A percentile compares a stretch with the other conserved stretches of the same genome.
These are phyloP conservation scores for Staphylotrichum longicolle DNA, from an alignment of 495 filamentous ascomycete species.

Conservation along the genomic window DNA sequence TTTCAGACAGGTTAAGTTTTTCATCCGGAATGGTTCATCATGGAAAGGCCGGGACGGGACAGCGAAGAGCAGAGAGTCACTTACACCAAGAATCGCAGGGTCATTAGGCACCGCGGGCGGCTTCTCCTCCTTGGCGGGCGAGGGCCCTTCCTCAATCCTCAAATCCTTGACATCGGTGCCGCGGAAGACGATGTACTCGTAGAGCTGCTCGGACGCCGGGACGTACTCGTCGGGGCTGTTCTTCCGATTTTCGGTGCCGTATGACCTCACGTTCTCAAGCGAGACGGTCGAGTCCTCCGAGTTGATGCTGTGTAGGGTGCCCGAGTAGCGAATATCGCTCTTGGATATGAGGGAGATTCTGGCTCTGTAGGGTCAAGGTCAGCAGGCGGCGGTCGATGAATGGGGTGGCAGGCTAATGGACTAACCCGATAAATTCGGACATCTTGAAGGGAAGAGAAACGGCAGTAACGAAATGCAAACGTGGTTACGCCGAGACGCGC, in stretches of 20 bases:
- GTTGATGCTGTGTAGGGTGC: slow-evolving; percentile 95
- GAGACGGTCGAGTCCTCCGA: slow-evolving; percentile 94
- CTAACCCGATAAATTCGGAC: slow-evolving; percentile 55
- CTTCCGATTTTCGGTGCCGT: slow-evolving; percentile 87
- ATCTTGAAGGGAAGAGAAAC: slow-evolving; percentile 28
- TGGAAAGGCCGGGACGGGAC: slow-evolving; percentile 24
- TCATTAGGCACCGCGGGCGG: slow-evolving; percentile 84
- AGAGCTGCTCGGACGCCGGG: slow-evolving; percentile 74
- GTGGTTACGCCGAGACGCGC: slow-evolving; percentile 1
- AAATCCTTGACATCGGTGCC: slow-evolving; percentile 99
- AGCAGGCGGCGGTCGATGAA: no score
- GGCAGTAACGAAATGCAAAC: slow-evolving; percentile 15
- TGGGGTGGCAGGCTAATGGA: slow-evolving; percentile 4
- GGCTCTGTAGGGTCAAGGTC: slow-evolving; percentile 47
- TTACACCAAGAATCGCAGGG: slow-evolving; percentile 95
- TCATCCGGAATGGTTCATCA: slow-evolving; percentile 91
- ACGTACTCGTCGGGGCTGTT: slow-evolving; percentile 76
- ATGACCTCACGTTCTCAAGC: slow-evolving; percentile 89
- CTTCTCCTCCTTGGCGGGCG: slow-evolving; percentile 63
- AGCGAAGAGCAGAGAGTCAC: slow-evolving; percentile 39
- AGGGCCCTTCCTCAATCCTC: slow-evolving; percentile 75
- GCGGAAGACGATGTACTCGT: slow-evolving; percentile 99
- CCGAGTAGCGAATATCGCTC: slow-evolving; percentile 97
- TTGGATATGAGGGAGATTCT: slow-evolving; percentile 90
- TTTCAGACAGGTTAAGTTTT: slow-evolving; percentile 72